These are phyloP conservation scores for Colletotrichum sp. DNA, from an alignment of 2,329 filamentous ascomycete genomes.

Conservation along the genomic window DNA sequence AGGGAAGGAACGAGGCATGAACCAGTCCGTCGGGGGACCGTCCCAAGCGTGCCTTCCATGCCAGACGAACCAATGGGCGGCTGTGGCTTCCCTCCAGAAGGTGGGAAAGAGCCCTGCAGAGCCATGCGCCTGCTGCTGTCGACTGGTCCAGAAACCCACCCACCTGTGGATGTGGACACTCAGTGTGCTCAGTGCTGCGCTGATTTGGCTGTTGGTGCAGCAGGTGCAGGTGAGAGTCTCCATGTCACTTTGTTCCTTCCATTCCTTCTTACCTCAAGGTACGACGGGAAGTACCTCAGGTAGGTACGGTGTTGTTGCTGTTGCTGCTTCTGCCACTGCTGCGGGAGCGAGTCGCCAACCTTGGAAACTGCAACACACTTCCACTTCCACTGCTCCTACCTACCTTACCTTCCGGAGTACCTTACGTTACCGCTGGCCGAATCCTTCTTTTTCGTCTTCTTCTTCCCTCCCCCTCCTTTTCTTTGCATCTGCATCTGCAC, in stretches of 20 bases:
- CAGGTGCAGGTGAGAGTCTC: neutral
- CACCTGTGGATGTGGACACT: too few relatives aligned
- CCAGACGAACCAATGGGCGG: neutral
- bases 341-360: neutral
- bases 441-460: neutral
- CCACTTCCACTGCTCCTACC: neutral
- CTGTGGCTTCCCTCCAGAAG: neutral
- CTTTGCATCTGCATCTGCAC: neutral
- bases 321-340: neutral
- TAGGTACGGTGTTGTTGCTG: neutral
- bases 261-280: neutral
- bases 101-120: neutral
- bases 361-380: neutral
- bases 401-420: neutral
- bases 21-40: constrained; percentile 12
- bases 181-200: neutral
- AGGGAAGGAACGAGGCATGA: constrained; percentile 1
- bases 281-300: neutral
- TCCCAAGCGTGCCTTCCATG: neutral
- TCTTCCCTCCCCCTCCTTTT: neutral
- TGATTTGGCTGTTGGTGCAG: neutral
- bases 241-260: neutral
- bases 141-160: neutral
- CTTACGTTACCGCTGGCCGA: neutral
- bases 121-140: neutral